These are phyloP conservation scores for Amanita brunnescens DNA, from an alignment of 768 basidiomycete species.

Conservation along the genomic window DNA sequence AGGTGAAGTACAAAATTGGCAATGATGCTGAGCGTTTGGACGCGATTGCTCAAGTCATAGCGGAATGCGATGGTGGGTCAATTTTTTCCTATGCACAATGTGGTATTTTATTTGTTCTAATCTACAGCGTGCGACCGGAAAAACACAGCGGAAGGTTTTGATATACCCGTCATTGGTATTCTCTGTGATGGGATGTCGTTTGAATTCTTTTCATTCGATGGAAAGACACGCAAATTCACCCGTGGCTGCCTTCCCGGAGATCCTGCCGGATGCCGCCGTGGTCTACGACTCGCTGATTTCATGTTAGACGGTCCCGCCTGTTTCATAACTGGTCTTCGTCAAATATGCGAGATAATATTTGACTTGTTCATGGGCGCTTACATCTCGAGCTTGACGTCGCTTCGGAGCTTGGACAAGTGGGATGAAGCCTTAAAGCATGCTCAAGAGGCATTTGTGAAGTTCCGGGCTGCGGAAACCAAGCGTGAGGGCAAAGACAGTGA, in stretches of 20 bases:
- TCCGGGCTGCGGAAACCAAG: constrained; percentile 5
- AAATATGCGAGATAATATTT: constrained; percentile 13
- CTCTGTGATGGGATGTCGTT: constrained; percentile 12
- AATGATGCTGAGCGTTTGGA: constrained; percentile 10
- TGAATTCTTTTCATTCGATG: constrained; percentile 12
- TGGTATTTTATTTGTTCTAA: background rate
- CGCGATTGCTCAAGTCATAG: background rate
- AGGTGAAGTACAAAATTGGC: constrained; percentile 14
- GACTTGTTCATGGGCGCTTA: constrained; percentile 10
- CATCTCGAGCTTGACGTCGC: constrained; percentile 8
- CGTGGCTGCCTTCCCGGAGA: background rate
- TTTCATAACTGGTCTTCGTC: constrained; percentile 10
- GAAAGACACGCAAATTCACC: background rate
- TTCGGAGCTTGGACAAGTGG: background rate
- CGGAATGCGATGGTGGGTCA: constrained; percentile 1
- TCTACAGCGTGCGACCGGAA: background rate
- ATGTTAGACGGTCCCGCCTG: background rate
- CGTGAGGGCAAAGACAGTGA: constrained; percentile 5
- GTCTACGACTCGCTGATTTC: constrained; percentile 7
- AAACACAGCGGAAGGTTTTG: background rate
- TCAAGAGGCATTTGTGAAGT: background rate
- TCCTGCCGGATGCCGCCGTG: background rate
- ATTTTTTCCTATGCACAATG: background rate
- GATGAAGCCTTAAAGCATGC: background rate
- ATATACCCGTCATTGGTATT: constrained; percentile 10